phyloP scores from a whole-genome alignment of 805 yeast genomes.

The Metschnikowia hibisci region DNA sequence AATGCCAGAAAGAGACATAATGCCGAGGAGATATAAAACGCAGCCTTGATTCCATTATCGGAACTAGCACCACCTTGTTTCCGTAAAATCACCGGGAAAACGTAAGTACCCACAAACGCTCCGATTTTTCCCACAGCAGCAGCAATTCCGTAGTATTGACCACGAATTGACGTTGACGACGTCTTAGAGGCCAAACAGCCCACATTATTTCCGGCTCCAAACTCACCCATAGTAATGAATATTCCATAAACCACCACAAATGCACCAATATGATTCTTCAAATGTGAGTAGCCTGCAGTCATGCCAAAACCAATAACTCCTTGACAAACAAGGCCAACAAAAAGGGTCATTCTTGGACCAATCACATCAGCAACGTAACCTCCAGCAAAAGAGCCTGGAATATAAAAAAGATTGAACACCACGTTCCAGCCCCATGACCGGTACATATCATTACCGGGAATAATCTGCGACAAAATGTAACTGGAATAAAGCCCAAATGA shows the following conservation, averaged over 20 bases:
- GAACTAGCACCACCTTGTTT: conserved; percentile 48
- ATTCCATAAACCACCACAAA: conserved; percentile 87
- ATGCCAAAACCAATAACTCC: conserved; percentile 77
- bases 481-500: conserved; percentile 85
- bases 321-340: conserved; percentile 65
- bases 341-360: conserved; percentile 85
- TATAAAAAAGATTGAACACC: conserved; percentile 79
- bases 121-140: conserved; percentile 92
- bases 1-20: conserved; percentile 70
- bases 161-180: conserved; percentile 81
- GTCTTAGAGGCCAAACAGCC: conserved; percentile 87
- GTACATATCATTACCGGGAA: conserved; percentile 60
- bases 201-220: conserved; percentile 91
- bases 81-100: conserved; percentile 75
- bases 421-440: conserved; percentile 89
- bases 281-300: conserved; percentile 62
- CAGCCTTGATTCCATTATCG: conserved; percentile 61
- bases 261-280: conserved; percentile 63
- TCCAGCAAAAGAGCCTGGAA: conserved; percentile 88
- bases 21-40: conserved; percentile 78
- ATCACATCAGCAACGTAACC: conserved; percentile 80
- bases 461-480: conserved; percentile 55
- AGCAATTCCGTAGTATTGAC: conserved; percentile 84
- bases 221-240: conserved; percentile 83
- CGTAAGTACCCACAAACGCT: conserved; percentile 86